Evolutionary conservation across 2,329 filamentous ascomycete species (phyloP), one percentile per base, ranked within the genome.

Genomic region (Colletotrichum gigasporum): DNA sequence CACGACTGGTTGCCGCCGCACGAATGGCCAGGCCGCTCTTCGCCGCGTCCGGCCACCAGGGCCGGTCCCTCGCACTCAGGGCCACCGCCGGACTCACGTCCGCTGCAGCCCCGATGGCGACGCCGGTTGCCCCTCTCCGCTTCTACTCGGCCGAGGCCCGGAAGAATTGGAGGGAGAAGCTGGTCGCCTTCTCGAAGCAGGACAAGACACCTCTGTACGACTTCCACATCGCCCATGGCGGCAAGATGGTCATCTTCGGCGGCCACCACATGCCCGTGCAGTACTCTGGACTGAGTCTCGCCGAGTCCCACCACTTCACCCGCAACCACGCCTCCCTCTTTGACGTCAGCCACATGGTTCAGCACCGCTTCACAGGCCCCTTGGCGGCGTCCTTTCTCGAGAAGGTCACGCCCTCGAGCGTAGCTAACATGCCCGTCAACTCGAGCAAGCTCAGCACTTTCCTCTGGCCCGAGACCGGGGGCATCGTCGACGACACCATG

Each of bases 261-360:
- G 94, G 93, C 69, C 97, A 90, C 81, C 84, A 87, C 71, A 97
- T 99, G 93, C 96, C 96, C 7, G 89, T 99, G 44, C 91, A 96
- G 78, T 99, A 98, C 82, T 79, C 85, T 32, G 87, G 89, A 69
- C 85, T 92, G 69, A 90, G 91, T 70, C 91, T 97, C 68, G 85
- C 87, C 69, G 92, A 94, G 66, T 97, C 93, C 54, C 96, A 98
- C 82, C 85, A 89, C 71, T 97, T 95, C 85, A 98, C 96, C 14
- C 89, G 96, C 57, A 85, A 89, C 71, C 91, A 94, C 78, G 91
- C 93, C 62, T 97, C 94, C 68, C 82, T 99, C 68, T 99, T 99
- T 74, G 96, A 99, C 78, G 96, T 98, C 57, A 91, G 91, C 76
- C 96, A 98, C 81, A 98, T 98, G 95, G 94, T 91, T 67, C 94